Evolutionary conservation across 2,329 filamentous ascomycete genomes (phyloP), one percentile per base, ranked within the genome.

Genomic region (Penicillium sp.): DNA sequence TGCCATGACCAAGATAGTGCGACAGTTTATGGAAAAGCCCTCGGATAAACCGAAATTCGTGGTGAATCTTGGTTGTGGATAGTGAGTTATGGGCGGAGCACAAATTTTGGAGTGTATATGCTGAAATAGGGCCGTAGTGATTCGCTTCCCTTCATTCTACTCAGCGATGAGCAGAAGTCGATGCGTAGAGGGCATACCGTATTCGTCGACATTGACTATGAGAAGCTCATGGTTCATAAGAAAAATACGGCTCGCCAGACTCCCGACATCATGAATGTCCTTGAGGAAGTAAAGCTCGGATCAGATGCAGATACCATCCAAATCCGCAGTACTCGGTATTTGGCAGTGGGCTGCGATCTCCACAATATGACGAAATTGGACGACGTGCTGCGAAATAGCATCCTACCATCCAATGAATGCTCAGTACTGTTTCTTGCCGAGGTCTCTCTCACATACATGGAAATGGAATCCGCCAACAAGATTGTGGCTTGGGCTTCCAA

Each of bases 381-480:
- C 40, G 56, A 67, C 4, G 70, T 77, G 3, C 65, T 95, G 15
- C 71, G 72, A 12, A 65, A 65, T 8, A 71, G 82, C 30, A 58
- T 86, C 2, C 68, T 81, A 26, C 58, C 82, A 11, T 58, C 35
- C 18, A 18, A 72, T 1, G 67, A 76, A 6, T 79, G 76, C 41
- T 71, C 74, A 2, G 74, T 95, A 2, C 68, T 95, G 15, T 94
- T 92, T 53, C 75, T 88, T 16, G 88, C 88, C 1, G 90, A 96
- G 64, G 88, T 95, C 10, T 93, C 88, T 3, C 77, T 94, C 27
- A 92, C 87, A 1, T 94, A 94, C 54, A 93, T 95, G 85, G 79
- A 87, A 39, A 77, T 79, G 2, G 61, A 75, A 14, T 79, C 79
- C 27, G 80, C 87, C 4, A 82, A 95, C 66, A 71, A 74, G 11